Evolutionary conservation across 768 basidiomycete species (phyloP), one percentile per base, ranked within the genome.

Genomic region (Suillus bovinus): DNA sequence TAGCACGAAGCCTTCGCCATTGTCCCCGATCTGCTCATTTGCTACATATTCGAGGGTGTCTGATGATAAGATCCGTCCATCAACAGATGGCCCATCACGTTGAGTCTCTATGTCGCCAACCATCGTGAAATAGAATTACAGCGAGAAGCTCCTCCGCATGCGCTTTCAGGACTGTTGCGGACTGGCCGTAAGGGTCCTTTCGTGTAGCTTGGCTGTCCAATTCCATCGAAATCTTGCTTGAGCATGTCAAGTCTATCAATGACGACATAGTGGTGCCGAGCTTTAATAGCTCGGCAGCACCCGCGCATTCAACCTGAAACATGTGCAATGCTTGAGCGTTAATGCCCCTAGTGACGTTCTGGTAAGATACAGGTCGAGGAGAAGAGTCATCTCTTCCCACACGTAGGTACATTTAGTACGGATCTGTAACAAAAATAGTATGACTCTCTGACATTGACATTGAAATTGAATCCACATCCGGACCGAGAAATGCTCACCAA

Each of bases 201-300:
- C 5, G 22, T 38, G 54, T 36, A 36, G 54, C 9, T 16, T 34
- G 14, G 22, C 22, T 22, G 13, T 55, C 36, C 8, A 3, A 11
- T 27, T 17, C 16, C 24, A 38, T 29, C 20, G 10, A 10, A 27
- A 27, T 56, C 34, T 13, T 46, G 49, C 39, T 59, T 44, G 36
- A 61, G 31, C 41, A 44, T 33, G 33, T 59, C 56, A 34, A 59
- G 59, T n/a, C 56, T 41, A 11, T 31, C 31, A 36, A 61, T 59
- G 31, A 61, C 86, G 94, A 5, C 94, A 96, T 78, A 83, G 93
- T 46, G 91, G 95, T 74, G 93, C 96, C 75, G 96, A 95, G 71
- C 93, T 94, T 6, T 92, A 93, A 74, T 95, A 96, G 72, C 94
- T 96, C 64, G 82, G 33, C 20, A 13, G 56, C 27, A 13, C 3